A percentile compares a stretch with the other conserved stretches of the same genome.
Conservation (phyloP, 805 yeast species). For the Metschnikowia matae region DNA sequence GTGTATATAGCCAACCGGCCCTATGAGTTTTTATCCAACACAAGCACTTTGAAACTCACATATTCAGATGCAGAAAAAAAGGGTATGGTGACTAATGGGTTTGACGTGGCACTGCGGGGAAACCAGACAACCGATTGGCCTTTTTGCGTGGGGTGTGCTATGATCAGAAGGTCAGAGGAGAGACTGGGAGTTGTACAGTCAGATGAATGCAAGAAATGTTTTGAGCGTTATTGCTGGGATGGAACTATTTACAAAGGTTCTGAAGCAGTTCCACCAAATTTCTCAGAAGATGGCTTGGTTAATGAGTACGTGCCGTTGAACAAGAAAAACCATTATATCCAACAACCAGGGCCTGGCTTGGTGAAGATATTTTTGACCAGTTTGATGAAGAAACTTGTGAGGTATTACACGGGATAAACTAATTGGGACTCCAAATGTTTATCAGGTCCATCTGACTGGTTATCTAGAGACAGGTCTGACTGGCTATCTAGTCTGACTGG, state of each 20-base stretch:
- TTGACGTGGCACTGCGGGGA: constrained; percentile 51
- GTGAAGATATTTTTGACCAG: neutral
- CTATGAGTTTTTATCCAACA: constrained; percentile 60
- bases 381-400: neutral
- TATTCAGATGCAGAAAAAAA: constrained; percentile 56
- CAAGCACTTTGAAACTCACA: constrained; percentile 66
- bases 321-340: constrained; percentile 11
- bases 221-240: constrained; percentile 26
- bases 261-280: constrained; percentile 24
- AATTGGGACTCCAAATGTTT: no score
- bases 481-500: no score
- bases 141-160: constrained; percentile 28
- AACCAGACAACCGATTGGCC: constrained; percentile 17
- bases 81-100: constrained; percentile 68
- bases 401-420: neutral
- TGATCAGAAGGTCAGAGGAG: constrained; percentile 26
- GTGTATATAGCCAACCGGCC: constrained; percentile 77
- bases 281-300: constrained; percentile 28
- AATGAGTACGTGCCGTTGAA: constrained; percentile 19
- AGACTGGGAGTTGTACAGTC: constrained; percentile 21
- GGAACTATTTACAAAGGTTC: constrained; percentile 16
- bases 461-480: no score
- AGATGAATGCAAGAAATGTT: constrained; percentile 24
- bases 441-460: no score
- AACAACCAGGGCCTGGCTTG: neutral